Evolutionary conservation across 495 filamentous ascomycete species (phyloP).

Genomic region (Chaetomium tenue): DNA sequence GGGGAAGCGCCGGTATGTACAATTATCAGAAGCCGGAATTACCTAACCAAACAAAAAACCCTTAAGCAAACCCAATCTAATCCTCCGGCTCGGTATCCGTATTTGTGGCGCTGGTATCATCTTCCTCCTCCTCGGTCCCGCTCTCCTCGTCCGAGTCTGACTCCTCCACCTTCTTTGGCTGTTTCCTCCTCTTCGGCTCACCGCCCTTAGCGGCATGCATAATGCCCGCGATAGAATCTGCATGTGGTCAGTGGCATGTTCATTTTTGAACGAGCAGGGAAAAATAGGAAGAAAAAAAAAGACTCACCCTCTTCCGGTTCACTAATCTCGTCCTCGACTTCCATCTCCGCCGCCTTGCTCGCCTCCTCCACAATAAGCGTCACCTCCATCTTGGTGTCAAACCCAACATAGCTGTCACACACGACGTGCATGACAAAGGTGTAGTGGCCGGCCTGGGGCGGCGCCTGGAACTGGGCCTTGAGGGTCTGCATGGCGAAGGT

Average conservation of each 20-base stretch:
- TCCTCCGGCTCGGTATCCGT: conserved; percentile 71
- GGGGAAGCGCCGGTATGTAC: conserved; percentile 13
- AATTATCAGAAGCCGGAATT: conserved; percentile 3
- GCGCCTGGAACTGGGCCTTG: conserved; percentile 96
- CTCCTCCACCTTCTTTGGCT: conserved; percentile 52
- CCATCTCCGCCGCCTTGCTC: conserved; percentile 74
- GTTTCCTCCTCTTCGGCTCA: conserved; percentile 52
- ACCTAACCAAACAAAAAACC: conserved; percentile 7
- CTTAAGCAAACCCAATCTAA: conserved; percentile 27
- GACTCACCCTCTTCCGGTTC: conserved; percentile 93
- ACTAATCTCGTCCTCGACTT: conserved; percentile 88
- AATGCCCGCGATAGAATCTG: conserved; percentile 92
- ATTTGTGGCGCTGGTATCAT: conserved; percentile 73
- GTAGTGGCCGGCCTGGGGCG: conserved; percentile 87
- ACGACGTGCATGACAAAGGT: conserved; percentile 88
- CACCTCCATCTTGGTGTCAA: conserved; percentile 85
- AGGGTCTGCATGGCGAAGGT: conserved; percentile 92
- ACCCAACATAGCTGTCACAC: conserved; percentile 90
- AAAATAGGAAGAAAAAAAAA: conserved; percentile 10
- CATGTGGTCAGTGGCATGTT: conserved; percentile 35
- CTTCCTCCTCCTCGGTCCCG: conserved; percentile 81
- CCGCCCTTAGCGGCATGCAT: conserved; percentile 81
- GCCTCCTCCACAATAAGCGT: conserved; percentile 87
- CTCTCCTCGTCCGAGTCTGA: conserved; percentile 75
- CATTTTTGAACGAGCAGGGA: neutral